Evolutionary conservation across 2,329 filamentous ascomycete species (phyloP).

Genomic region (Monilinia fructigena): DNA sequence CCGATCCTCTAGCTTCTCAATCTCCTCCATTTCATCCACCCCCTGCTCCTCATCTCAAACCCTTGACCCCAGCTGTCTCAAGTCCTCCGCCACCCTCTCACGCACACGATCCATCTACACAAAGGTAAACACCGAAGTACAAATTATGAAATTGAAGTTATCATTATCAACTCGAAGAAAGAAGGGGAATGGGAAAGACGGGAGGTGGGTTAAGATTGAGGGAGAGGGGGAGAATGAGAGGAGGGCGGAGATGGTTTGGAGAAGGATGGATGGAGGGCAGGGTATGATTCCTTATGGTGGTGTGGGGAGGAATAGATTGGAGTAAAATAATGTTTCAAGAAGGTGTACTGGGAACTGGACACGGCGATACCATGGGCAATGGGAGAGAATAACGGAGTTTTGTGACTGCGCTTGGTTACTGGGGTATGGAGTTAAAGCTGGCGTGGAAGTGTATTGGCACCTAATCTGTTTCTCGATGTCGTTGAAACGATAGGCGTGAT

Average conservation of each 20-base stretch:
- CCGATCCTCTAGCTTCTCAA: background rate
- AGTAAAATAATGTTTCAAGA: background rate
- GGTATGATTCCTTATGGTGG: constrained; percentile 21
- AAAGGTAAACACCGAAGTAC: constrained; percentile 19
- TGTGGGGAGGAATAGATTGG: constrained; percentile 20
- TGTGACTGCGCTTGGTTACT: background rate
- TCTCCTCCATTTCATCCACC: background rate
- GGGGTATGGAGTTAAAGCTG: background rate
- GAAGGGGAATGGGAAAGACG: background rate
- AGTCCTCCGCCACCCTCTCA: background rate
- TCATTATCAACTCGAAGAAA: background rate
- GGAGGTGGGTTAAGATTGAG: constrained; percentile 20
- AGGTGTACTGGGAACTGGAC: background rate
- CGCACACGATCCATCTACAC: constrained; percentile 17
- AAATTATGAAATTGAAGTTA: background rate
- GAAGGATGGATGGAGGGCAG: constrained; percentile 19
- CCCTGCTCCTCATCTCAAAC: background rate
- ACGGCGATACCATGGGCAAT: background rate
- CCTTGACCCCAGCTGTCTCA: background rate
- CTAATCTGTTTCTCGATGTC: background rate
- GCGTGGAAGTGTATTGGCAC: background rate
- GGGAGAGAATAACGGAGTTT: background rate
- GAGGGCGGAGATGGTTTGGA: constrained; percentile 19
- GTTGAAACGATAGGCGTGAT: background rate
- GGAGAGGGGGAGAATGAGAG: constrained; percentile 19